Percentiles rank a stretch among this genome's conserved stretches.
Conservation (phyloP, 2,329 filamentous ascomycete species). For the Neurospora sp. region DNA sequence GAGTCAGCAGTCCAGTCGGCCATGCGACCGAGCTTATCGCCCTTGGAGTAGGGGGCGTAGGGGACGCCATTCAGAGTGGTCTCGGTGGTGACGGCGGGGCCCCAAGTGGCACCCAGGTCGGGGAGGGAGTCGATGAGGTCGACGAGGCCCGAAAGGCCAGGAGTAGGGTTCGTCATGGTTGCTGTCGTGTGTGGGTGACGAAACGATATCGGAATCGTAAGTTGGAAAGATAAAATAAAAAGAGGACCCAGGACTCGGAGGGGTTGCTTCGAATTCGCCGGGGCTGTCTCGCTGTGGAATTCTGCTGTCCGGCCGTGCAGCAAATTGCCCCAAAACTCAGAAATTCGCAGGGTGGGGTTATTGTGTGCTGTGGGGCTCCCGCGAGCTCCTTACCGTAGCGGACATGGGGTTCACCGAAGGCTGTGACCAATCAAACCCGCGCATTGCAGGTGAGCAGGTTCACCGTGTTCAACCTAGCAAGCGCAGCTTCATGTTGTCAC, state of each 20-base stretch:
- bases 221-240: neutral
- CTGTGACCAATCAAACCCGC: neutral
- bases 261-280: neutral
- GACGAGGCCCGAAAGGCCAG: conserved; percentile 29
- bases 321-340: conserved; percentile 13
- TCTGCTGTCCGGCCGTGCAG: neutral
- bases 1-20: conserved; percentile 93
- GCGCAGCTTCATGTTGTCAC: neutral
- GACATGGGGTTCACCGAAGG: neutral
- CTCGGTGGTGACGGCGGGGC: conserved; percentile 69
- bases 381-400: neutral
- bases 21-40: conserved; percentile 97
- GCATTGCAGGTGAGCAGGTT: neutral
- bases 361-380: conserved; percentile 7
- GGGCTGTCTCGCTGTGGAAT: neutral
- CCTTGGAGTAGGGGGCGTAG: conserved; percentile 96
- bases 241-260: neutral
- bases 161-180: conserved; percentile 15
- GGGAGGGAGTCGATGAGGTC: conserved; percentile 63
- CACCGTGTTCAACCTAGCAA: neutral
- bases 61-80: conserved; percentile 90
- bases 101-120: conserved; percentile 68
- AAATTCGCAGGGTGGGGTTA: conserved; percentile 18
- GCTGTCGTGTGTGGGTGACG: neutral
- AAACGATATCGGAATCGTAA: neutral